Evolutionary conservation across 345 rosid species (phyloP).

Genomic region (Citrus sp.): DNA sequence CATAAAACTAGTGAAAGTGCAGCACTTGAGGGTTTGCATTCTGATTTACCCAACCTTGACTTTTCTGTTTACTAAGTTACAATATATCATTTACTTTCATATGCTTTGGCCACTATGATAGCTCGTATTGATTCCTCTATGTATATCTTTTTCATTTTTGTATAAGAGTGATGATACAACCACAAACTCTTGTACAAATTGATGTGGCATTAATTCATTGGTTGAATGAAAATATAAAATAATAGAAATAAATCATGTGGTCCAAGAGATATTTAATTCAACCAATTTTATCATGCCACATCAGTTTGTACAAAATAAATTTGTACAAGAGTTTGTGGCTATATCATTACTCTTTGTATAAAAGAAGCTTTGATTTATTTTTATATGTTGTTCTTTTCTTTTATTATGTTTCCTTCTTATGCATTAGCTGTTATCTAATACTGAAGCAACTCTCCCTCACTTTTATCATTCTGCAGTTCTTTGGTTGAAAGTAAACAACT

Average conservation of each 20-base stretch:
- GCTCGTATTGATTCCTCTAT: background rate
- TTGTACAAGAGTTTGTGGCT: no score
- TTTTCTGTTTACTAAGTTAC: constrained; percentile 9
- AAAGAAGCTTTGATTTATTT: no score
- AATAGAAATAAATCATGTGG: no score
- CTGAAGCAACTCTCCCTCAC: background rate
- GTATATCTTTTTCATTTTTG: background rate
- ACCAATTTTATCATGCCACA: no score
- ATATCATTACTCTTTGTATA: background rate
- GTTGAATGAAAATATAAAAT: no score
- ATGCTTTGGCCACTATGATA: background rate
- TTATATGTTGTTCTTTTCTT: background rate
- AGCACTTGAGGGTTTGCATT: constrained; percentile 65
- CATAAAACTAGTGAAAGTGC: constrained; percentile 78
- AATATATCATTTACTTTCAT: constrained; percentile 2
- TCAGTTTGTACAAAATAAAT: no score
- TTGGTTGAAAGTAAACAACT: constrained; percentile 3
- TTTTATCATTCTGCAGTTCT: background rate
- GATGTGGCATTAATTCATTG: no score
- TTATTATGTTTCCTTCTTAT: background rate
- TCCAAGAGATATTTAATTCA: no score
- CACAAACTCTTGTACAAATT: no score
- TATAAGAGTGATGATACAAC: no score
- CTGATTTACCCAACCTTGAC: constrained; percentile 13
- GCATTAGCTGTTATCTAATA: background rate